A percentile compares a stretch with the other conserved stretches of the same genome.
These are phyloP conservation scores for Alternaria novae-zelandiae DNA, from an alignment of 2,329 filamentous ascomycete species.

Conservation along the genomic window DNA sequence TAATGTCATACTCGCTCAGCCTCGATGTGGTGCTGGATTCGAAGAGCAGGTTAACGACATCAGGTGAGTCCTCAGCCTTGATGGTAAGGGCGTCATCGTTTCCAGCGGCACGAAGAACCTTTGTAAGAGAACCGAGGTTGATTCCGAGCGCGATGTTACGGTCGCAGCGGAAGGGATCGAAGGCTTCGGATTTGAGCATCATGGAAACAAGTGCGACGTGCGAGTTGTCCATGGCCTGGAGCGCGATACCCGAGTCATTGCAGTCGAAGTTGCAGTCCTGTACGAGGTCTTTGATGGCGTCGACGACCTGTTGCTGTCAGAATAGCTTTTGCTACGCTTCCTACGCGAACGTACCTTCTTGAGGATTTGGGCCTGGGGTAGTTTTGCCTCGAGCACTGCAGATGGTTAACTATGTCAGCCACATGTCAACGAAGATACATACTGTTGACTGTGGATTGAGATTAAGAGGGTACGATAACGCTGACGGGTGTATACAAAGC, in stretches of 20 bases:
- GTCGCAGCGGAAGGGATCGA: constrained; percentile 96
- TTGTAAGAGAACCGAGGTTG: constrained; percentile 95
- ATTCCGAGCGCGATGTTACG: constrained; percentile 98
- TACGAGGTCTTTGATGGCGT: constrained; percentile 98
- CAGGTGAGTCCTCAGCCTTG: constrained; percentile 96
- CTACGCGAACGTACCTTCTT: constrained; percentile 75
- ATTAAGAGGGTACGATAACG: constrained; percentile 1
- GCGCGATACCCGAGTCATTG: constrained; percentile 98
- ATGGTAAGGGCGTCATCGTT: constrained; percentile 93
- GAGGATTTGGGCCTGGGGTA: constrained; percentile 90
- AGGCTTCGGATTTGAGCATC: constrained; percentile 95
- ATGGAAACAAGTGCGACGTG: constrained; percentile 99
- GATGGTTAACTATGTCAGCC: constrained; percentile 25
- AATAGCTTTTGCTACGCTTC: not conserved
- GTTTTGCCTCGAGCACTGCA: constrained; percentile 91
- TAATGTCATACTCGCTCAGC: constrained; percentile 98
- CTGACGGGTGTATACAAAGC: constrained; percentile 7
- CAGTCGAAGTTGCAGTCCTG: constrained; percentile 99
- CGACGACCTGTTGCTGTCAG: constrained; percentile 74
- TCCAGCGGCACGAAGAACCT: constrained; percentile 93
- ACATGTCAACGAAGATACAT: not conserved
- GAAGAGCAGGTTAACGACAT: constrained; percentile 94
- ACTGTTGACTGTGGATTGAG: constrained; percentile 24
- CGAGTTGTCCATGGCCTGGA: constrained; percentile 99
- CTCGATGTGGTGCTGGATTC: constrained; percentile 88